Conservation (phyloP, 345 rosid species). For the Dimocarpus longan region DNA sequence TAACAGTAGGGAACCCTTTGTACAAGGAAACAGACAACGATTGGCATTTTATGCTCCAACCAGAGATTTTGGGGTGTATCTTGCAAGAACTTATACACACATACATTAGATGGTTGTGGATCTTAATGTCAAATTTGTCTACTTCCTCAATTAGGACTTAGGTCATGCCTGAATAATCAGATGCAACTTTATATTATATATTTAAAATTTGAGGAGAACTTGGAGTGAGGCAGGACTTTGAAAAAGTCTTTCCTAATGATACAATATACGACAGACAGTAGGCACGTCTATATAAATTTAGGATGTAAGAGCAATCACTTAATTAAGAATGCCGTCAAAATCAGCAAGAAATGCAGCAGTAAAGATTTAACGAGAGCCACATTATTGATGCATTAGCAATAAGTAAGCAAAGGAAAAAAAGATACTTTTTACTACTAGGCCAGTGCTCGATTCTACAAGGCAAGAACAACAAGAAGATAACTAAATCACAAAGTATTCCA, state of each 20-base stretch:
- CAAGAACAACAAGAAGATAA: not conserved
- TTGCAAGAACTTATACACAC: not conserved
- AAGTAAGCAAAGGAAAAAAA: not conserved
- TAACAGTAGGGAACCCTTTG: not conserved
- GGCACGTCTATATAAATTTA: not conserved
- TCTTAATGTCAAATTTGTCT: too few species aligned
- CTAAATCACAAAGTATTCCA: not conserved
- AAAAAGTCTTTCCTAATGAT: not conserved
- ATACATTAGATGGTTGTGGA: too few species aligned
- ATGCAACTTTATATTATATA: not conserved
- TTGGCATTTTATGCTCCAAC: not conserved
- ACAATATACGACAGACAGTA: not conserved
- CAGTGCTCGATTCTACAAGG: not conserved
- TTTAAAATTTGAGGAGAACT: not conserved
- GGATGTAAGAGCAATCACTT: too few species aligned
- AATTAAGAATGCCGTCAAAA: not conserved
- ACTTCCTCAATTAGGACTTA: too few species aligned
- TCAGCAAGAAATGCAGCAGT: not conserved
- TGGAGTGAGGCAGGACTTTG: not conserved
- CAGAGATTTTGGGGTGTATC: not conserved
- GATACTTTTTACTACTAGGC: not conserved
- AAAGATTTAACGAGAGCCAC: not conserved
- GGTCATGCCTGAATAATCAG: not conserved
- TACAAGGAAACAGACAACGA: not conserved
- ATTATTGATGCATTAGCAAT: not conserved